Evolutionary conservation across 2,329 filamentous ascomycete genomes (phyloP).

Genomic region (Trichoderma cornu-damae): DNA sequence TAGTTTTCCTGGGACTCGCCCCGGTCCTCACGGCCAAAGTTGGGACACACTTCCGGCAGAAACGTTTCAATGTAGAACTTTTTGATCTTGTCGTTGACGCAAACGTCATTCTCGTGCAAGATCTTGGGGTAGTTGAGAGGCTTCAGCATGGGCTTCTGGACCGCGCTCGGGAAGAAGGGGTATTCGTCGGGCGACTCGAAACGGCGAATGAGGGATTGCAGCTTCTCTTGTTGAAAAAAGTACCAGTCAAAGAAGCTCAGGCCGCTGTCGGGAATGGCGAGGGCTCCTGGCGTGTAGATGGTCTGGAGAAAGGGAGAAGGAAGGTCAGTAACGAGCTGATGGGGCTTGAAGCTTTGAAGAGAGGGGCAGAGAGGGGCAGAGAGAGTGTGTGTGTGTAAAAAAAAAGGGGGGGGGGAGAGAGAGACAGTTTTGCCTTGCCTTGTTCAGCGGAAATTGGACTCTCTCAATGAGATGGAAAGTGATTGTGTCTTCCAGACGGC

Average conservation of each 20-base stretch:
- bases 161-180: slow-evolving; percentile 83
- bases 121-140: slow-evolving; percentile 84
- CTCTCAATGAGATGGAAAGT: slow-evolving; percentile 95
- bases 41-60: slow-evolving; percentile 75
- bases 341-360: no score
- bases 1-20: slow-evolving; percentile 92
- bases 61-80: slow-evolving; percentile 76
- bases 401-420: no score
- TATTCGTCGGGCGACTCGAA: slow-evolving; percentile 97
- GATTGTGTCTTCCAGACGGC: slow-evolving; percentile 95
- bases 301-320: slow-evolving; percentile 40
- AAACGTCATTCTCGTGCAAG: slow-evolving; percentile 82
- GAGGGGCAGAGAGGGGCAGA: no score
- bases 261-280: slow-evolving; percentile 66
- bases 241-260: slow-evolving; percentile 94
- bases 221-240: slow-evolving; percentile 78
- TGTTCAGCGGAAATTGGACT: slow-evolving; percentile 93
- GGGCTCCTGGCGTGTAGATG: slow-evolving; percentile 78
- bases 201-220: slow-evolving; percentile 89
- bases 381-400: no score
- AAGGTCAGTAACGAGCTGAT: slow-evolving; percentile 4
- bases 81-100: slow-evolving; percentile 85
- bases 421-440: slow-evolving; percentile 25
- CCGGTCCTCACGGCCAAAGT: slow-evolving; percentile 70
- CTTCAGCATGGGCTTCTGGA: slow-evolving; percentile 77